phyloP scores from a whole-genome alignment of 192 early-diverging fungal genomes.

The Umbelopsis vinacea region DNA sequence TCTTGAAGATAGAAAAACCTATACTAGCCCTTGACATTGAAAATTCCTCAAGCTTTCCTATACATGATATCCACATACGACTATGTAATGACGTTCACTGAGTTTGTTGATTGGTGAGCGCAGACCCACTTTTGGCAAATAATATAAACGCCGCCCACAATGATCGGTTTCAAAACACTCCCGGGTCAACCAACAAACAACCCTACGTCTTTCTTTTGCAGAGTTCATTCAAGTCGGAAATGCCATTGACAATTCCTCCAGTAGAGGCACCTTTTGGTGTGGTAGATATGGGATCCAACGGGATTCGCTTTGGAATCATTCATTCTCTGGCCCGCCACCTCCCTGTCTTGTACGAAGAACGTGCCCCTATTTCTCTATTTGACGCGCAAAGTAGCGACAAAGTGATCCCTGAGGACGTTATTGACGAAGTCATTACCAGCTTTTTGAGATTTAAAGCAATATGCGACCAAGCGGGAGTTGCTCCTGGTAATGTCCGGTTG shows the following conservation, averaged over 20 bases:
- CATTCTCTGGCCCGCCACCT: slow-evolving; percentile 49
- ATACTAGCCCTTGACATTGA: too few species aligned
- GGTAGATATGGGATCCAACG: slow-evolving; percentile 65
- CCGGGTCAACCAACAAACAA: too few species aligned
- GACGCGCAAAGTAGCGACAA: slow-evolving; percentile 47
- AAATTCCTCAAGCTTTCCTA: too few species aligned
- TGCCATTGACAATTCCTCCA: slow-evolving; percentile 14
- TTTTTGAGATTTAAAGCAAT: slow-evolving; percentile 58
- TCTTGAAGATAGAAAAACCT: too few species aligned
- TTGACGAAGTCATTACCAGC: slow-evolving; percentile 48
- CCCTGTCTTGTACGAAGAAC: slow-evolving; percentile 58
- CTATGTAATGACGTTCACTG: too few species aligned
- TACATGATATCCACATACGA: too few species aligned
- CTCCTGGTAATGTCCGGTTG: slow-evolving; percentile 44
- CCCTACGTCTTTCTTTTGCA: not conserved
- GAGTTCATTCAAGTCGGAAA: not conserved
- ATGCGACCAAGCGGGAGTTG: slow-evolving; percentile 44
- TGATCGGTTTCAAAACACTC: too few species aligned
- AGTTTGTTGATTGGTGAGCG: too few species aligned
- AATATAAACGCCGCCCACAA: too few species aligned
- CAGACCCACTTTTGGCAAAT: too few species aligned
- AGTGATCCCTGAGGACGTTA: slow-evolving; percentile 49
- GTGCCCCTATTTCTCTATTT: slow-evolving; percentile 58
- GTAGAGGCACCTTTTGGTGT: slow-evolving; percentile 46
- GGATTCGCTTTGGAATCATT: slow-evolving; percentile 62